Conservation (phyloP, 495 filamentous ascomycete species). For the Penicillium chermesinum region DNA sequence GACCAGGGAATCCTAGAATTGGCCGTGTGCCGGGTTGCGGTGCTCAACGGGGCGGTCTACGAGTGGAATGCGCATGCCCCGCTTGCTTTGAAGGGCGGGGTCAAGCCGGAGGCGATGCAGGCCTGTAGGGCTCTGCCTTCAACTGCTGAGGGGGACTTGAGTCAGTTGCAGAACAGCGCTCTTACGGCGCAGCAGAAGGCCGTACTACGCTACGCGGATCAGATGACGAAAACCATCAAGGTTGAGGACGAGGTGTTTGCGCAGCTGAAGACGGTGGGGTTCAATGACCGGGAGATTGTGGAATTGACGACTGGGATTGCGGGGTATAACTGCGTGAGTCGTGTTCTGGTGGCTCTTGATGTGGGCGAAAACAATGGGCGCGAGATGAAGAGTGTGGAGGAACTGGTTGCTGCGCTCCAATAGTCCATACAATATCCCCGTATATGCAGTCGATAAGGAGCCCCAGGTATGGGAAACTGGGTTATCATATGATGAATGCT, state of each 20-base stretch:
- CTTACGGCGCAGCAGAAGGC: slow-evolving; percentile 59
- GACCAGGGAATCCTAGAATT: slow-evolving; percentile 47
- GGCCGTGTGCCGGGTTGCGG: slow-evolving; percentile 56
- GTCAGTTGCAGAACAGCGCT: slow-evolving; percentile 26
- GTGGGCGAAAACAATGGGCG: slow-evolving; percentile 49
- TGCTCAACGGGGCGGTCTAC: slow-evolving; percentile 67
- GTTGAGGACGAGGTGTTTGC: slow-evolving; percentile 60
- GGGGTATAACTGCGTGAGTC: slow-evolving; percentile 81
- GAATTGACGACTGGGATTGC: slow-evolving; percentile 75
- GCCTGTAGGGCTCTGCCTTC: slow-evolving; percentile 38
- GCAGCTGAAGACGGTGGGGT: slow-evolving; percentile 42
- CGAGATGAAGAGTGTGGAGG: slow-evolving; percentile 41
- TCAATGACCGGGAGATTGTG: slow-evolving; percentile 56
- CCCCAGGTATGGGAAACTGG: too few species aligned
- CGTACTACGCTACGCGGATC: slow-evolving; percentile 50
- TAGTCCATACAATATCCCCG: not conserved
- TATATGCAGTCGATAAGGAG: not conserved
- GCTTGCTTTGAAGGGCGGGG: slow-evolving; percentile 46
- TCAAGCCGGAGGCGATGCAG: slow-evolving; percentile 38
- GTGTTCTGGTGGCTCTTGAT: slow-evolving; percentile 78
- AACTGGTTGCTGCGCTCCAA: slow-evolving; percentile 26
- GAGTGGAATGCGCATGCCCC: slow-evolving; percentile 78
- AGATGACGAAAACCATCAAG: slow-evolving; percentile 40
- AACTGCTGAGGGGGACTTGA: slow-evolving; percentile 24
- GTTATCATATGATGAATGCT: too few species aligned